Evolutionary conservation across 495 filamentous ascomycete genomes (phyloP), one percentile per base, ranked within the genome.

Genomic region (Sabuloglossum arenarium): DNA sequence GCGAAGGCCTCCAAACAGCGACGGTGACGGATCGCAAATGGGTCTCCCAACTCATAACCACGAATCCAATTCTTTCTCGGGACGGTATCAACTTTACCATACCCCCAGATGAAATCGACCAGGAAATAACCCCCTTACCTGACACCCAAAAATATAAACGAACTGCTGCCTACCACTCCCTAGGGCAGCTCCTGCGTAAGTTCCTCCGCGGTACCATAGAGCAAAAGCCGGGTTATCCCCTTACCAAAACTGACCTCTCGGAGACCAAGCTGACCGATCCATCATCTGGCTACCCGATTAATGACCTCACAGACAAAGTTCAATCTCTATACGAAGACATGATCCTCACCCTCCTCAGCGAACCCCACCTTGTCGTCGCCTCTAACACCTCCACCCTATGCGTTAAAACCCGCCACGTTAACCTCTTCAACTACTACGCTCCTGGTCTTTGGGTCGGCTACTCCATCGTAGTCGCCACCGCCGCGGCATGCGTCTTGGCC

Each of bases 361-460:
- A 70, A 14, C 60, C 63, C 4, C 61, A 61, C 58, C 59, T 71
- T 0, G 63, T 66, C 6, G 56, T 71, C 24, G 61, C 64, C 21
- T 31, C 56, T 6, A 60, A 54, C 16, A 29, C 28, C 5, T 14
- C 0, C 0, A 62, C 65, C 3, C 29, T 42, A 0, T 71, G 69
- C 57, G 21, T 12, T 1, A 63, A 61, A 55, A 56, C 55, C 0
- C 58, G 63, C 24, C 62, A 49, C 23, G 54, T 63, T 27, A 69
- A 67, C 59, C 61, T 63, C 25, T 71, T 61, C 51, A 51, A 53
- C 0, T 71, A 71, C 56, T 55, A 64, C 12, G 34, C 55, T 2
- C 42, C 53, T 23, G 58, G 61, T 32, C 62, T 71, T 1, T 71
- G 69, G 69, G 45, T 68, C 16, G 69, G 69, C 6, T 71, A 71